Conservation (phyloP, 2,329 filamentous ascomycete species). For the Fusarium cyanostomum region DNA sequence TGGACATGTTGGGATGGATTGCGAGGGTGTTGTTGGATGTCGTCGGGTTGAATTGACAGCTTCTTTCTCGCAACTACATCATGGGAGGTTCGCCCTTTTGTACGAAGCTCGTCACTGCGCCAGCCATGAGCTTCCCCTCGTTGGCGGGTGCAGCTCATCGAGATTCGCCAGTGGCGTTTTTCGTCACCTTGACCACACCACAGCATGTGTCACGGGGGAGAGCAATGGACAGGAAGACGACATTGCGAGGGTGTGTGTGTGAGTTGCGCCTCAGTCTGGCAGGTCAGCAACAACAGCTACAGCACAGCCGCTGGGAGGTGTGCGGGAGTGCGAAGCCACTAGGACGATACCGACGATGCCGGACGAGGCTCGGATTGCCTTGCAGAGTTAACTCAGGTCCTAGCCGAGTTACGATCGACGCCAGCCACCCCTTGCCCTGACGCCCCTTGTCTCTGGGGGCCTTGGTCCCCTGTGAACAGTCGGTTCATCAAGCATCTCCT, state of each 20-base stretch:
- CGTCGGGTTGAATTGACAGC: background rate
- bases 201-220: conserved; percentile 9
- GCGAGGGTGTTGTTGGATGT: background rate
- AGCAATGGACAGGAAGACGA: background rate
- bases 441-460: no score
- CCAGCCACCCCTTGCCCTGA: conserved; percentile 17
- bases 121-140: conserved; percentile 1
- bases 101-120: conserved; percentile 12
- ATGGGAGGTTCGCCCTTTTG: conserved; percentile 4
- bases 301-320: background rate
- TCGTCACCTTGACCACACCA: conserved; percentile 16
- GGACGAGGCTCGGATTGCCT: conserved; percentile 36
- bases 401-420: conserved; percentile 21
- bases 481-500: no score
- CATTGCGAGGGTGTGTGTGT: background rate
- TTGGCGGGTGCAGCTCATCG: background rate
- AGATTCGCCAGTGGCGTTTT: conserved; percentile 1
- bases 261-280: conserved; percentile 1
- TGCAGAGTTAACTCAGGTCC: conserved; percentile 39
- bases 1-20: conserved; percentile 35
- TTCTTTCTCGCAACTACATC: background rate
- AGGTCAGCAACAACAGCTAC: background rate
- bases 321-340: conserved; percentile 12
- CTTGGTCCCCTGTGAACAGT: no score
- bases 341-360: conserved; percentile 35